Conservation (phyloP, 2,329 filamentous ascomycete genomes). For the Paraconiothyrium sp. region DNA sequence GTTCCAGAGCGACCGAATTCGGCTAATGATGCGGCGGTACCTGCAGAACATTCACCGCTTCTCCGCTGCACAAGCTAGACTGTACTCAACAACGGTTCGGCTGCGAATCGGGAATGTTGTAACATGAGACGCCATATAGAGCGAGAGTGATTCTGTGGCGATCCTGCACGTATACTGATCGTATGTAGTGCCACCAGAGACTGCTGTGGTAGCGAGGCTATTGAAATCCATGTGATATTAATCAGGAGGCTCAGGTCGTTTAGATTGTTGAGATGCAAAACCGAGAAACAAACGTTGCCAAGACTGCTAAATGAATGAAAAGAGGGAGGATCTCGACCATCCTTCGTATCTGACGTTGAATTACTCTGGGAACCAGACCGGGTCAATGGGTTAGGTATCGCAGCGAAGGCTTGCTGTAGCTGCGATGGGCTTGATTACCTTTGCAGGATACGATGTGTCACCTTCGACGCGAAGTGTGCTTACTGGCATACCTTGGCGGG, state of each 20-base stretch:
- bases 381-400: slow-evolving; percentile 22
- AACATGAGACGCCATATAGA: slow-evolving; percentile 25
- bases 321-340: slow-evolving; percentile 10
- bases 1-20: slow-evolving; percentile 15
- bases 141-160: slow-evolving; percentile 27
- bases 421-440: slow-evolving; percentile 3
- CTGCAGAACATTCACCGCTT: slow-evolving; percentile 36
- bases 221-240: slow-evolving; percentile 15
- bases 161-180: slow-evolving; percentile 22
- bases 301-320: slow-evolving; percentile 14
- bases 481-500: background rate
- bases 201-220: slow-evolving; percentile 16
- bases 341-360: slow-evolving; percentile 9
- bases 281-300: slow-evolving; percentile 13
- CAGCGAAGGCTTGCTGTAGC: slow-evolving; percentile 14
- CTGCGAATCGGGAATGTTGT: slow-evolving; percentile 33
- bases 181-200: slow-evolving; percentile 16
- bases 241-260: slow-evolving; percentile 8
- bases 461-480: background rate
- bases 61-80: slow-evolving; percentile 26
- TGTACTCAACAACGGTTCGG: slow-evolving; percentile 32
- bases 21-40: slow-evolving; percentile 28
- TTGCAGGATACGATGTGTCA: background rate
- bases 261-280: slow-evolving; percentile 12
- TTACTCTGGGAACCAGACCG: slow-evolving; percentile 17